A percentile compares a stretch with the other conserved stretches of the same genome.
Evolutionary conservation across 2,329 filamentous ascomycete genomes (phyloP).

Genomic region (Raffaelea albimanens): DNA sequence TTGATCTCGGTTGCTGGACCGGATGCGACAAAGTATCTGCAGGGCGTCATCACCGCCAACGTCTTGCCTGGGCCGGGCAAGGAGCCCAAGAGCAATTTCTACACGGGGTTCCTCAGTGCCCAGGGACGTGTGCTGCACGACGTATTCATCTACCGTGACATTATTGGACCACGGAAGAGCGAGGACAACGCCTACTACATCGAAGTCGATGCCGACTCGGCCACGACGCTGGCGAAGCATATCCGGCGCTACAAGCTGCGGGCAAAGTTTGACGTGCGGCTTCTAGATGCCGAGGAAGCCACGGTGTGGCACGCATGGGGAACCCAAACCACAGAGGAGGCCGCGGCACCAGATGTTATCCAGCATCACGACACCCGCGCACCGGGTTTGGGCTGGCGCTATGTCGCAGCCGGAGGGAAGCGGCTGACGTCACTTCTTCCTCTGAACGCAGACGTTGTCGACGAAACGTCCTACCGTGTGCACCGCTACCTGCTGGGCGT

Average conservation of each 20-base stretch:
- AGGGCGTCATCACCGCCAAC: conserved; percentile 75
- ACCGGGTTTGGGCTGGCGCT: conserved; percentile 45
- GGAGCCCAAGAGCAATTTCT: conserved; percentile 43
- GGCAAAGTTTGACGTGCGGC: conserved; percentile 62
- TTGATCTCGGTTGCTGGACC: conserved; percentile 71
- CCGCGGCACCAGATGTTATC: conserved; percentile 16
- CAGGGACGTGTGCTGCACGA: conserved; percentile 79
- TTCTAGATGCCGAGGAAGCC: conserved; percentile 56
- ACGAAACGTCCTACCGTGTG: conserved; percentile 57
- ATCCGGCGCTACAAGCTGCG: conserved; percentile 80
- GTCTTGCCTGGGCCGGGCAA: conserved; percentile 31
- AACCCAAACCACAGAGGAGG: conserved; percentile 33
- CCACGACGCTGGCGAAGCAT: conserved; percentile 54
- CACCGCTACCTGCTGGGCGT: conserved; percentile 73
- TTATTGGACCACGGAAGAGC: conserved; percentile 16
- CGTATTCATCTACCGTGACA: conserved; percentile 73
- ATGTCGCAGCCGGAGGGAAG: conserved; percentile 22
- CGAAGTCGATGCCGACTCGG: conserved; percentile 68
- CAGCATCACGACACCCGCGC: conserved; percentile 42
- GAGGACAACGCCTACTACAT: conserved; percentile 54
- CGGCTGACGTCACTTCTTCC: conserved; percentile 10
- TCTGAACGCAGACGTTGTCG: conserved; percentile 17
- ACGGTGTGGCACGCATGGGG: conserved; percentile 66
- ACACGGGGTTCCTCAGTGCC: conserved; percentile 78
- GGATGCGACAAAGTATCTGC: conserved; percentile 76